phyloP scores from a whole-genome alignment of 345 rosid genomes.

The Lepidium didymum region DNA sequence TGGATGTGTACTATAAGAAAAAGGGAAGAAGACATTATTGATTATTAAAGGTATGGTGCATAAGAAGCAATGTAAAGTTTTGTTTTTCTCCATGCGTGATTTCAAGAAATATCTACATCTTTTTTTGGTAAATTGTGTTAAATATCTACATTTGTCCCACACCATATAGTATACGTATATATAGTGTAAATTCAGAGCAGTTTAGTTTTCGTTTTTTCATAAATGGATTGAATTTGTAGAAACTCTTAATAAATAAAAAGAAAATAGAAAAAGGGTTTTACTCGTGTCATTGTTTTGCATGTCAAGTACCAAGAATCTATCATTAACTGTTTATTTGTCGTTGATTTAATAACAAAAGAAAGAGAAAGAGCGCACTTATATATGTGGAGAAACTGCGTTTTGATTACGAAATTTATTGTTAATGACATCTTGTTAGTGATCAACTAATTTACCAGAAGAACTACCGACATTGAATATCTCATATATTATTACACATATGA shows the following conservation, averaged over 20 bases:
- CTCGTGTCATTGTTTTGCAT: constrained; percentile 26
- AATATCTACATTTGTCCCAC: constrained; percentile 5
- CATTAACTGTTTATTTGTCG: constrained; percentile 14
- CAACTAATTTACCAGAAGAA: background rate
- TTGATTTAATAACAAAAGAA: constrained; percentile 7
- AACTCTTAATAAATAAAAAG: background rate
- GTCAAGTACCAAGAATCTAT: constrained; percentile 13
- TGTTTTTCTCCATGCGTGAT: constrained; percentile 10
- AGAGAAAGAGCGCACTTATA: background rate
- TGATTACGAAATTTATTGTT: background rate
- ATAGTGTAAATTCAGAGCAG: too few species aligned
- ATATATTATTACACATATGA: too few species aligned
- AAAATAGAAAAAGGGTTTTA: background rate
- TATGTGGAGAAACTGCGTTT: constrained; percentile 1
- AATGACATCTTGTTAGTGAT: background rate
- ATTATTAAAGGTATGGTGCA: constrained; percentile 29
- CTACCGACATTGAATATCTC: too few species aligned
- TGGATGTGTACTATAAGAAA: constrained; percentile 17
- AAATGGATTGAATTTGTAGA: background rate
- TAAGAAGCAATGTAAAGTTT: constrained; percentile 16
- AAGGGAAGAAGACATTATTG: constrained; percentile 20
- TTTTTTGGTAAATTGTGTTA: background rate
- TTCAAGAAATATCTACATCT: constrained; percentile 1
- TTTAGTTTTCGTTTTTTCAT: background rate
- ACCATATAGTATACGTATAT: background rate